Conservation (phyloP, 2,329 filamentous ascomycete species). For the Coniochaeta ligniaria region DNA sequence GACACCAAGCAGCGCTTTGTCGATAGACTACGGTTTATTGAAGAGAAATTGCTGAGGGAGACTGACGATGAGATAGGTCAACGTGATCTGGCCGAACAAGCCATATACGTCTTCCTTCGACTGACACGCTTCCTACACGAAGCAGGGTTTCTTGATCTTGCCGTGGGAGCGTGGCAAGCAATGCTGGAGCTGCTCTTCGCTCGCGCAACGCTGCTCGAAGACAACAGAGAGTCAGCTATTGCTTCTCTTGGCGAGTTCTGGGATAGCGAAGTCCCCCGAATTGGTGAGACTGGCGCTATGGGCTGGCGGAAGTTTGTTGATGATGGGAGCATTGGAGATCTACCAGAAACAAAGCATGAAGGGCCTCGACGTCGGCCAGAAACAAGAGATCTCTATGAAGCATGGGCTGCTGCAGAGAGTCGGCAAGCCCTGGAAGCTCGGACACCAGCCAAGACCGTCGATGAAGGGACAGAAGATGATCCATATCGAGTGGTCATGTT, state of each 20-base stretch:
- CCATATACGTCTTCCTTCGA: conserved; percentile 67
- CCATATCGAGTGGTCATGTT: conserved; percentile 77
- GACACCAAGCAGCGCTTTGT: conserved; percentile 52
- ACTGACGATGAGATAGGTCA: conserved; percentile 2
- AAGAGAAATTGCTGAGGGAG: conserved; percentile 6
- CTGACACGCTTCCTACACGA: conserved; percentile 69
- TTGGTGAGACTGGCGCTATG: conserved; percentile 65
- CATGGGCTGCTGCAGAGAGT: conserved; percentile 50
- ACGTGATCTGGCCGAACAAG: conserved; percentile 27
- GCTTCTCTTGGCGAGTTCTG: conserved; percentile 65
- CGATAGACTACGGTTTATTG: conserved; percentile 42
- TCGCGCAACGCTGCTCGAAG: conserved; percentile 33
- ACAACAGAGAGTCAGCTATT: conserved; percentile 17
- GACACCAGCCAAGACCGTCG: conserved; percentile 65
- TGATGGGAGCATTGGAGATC: conserved; percentile 24
- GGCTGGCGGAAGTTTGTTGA: conserved; percentile 59
- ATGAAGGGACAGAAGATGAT: conserved; percentile 71
- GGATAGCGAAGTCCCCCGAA: conserved; percentile 73
- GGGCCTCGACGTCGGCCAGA: conserved; percentile 10
- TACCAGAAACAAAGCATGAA: conserved; percentile 29
- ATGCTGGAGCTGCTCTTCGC: conserved; percentile 66
- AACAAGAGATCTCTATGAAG: conserved; percentile 39
- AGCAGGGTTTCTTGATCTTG: conserved; percentile 70
- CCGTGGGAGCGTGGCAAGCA: conserved; percentile 77
- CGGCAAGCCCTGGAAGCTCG: conserved; percentile 36